A percentile compares a stretch with the other conserved stretches of the same genome.
Evolutionary conservation across 345 rosid species (phyloP).

Genomic region (Bruguiera parviflora): DNA sequence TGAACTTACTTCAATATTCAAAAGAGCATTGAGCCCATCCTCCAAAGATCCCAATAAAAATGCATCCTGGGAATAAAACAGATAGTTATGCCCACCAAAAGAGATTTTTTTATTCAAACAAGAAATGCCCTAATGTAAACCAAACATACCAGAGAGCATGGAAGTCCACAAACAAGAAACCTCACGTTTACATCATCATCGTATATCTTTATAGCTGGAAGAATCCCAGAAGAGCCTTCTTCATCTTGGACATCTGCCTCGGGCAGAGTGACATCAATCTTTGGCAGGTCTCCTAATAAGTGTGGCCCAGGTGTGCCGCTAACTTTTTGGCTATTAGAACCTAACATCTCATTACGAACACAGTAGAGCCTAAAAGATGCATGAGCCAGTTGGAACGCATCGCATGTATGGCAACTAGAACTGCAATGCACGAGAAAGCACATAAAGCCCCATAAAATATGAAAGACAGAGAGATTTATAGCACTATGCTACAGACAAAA

Average conservation of each 20-base stretch:
- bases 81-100: slow-evolving; percentile 15
- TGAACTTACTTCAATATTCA: slow-evolving; percentile 86
- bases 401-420: slow-evolving; percentile 86
- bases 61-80: slow-evolving; percentile 54
- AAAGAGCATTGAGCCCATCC: slow-evolving; percentile 91
- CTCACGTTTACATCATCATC: slow-evolving; percentile 86
- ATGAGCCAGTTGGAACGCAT: slow-evolving; percentile 84
- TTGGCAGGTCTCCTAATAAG: slow-evolving; percentile 91
- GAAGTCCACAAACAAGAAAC: slow-evolving; percentile 85
- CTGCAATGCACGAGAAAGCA: slow-evolving; percentile 44
- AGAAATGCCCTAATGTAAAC: slow-evolving; percentile 16
- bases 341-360: slow-evolving; percentile 32
- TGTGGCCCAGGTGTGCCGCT: slow-evolving; percentile 54
- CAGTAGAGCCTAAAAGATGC: slow-evolving; percentile 88
- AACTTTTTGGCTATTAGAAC: slow-evolving; percentile 44
- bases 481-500: neutral
- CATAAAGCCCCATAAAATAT: neutral
- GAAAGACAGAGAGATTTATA: neutral
- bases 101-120: slow-evolving; percentile 11
- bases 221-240: slow-evolving; percentile 63
- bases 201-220: slow-evolving; percentile 86
- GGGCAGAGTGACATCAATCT: slow-evolving; percentile 60
- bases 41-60: slow-evolving; percentile 61
- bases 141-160: slow-evolving; percentile 56
- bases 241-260: slow-evolving; percentile 66